Conservation (phyloP, 2,329 filamentous ascomycete genomes). For the Cadophora luteo-olivacea region DNA sequence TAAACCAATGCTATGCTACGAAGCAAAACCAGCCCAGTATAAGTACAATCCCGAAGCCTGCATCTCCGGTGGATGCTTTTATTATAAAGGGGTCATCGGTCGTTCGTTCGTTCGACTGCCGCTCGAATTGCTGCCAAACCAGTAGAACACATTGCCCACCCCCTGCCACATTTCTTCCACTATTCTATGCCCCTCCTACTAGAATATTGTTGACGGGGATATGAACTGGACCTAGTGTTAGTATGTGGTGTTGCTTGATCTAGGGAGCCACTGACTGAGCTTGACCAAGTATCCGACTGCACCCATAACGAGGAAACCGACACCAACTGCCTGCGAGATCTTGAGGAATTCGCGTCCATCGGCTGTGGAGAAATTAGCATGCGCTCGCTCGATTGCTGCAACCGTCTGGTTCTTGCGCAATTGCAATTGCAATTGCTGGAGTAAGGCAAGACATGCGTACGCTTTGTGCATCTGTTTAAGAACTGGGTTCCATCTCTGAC, state of each 20-base stretch:
- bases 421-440: not conserved
- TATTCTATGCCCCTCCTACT: constrained; percentile 47
- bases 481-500: constrained; percentile 51
- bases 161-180: not conserved
- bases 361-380: constrained; percentile 41
- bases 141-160: not conserved
- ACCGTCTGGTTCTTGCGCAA: not conserved
- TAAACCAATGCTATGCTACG: constrained; percentile 27
- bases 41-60: constrained; percentile 31
- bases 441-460: constrained; percentile 39
- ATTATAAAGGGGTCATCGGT: constrained; percentile 15
- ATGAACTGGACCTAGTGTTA: constrained; percentile 48
- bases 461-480: constrained; percentile 52
- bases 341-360: constrained; percentile 50
- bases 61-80: constrained; percentile 25
- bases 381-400: not conserved
- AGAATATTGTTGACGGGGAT: constrained; percentile 61
- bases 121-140: constrained; percentile 12
- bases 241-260: not conserved
- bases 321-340: constrained; percentile 58
- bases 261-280: constrained; percentile 47
- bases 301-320: constrained; percentile 60
- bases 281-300: constrained; percentile 59
- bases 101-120: constrained; percentile 7
- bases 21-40: constrained; percentile 31